Evolutionary conservation across 1,284 basidiomycete species (phyloP).

Genomic region (Tylopilus sp.): DNA sequence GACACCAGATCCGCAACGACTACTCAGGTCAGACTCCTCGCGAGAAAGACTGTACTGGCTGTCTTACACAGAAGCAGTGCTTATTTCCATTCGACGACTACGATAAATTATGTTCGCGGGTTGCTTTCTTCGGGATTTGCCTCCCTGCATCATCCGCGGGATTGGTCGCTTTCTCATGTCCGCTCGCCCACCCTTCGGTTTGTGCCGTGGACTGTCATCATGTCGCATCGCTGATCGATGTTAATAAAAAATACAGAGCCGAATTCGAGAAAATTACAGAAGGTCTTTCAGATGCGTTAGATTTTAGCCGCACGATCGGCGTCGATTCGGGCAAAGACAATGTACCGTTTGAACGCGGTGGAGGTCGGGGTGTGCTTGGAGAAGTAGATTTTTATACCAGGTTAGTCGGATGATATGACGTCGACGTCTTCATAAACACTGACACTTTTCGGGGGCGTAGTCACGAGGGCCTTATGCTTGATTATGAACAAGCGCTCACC

Average conservation of each 20-base stretch:
- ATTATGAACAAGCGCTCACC: constrained; percentile 92
- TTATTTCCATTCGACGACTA: constrained; percentile 94
- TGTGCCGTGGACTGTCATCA: constrained; percentile 11
- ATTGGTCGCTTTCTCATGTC: constrained; percentile 93
- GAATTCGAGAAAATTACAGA: constrained; percentile 87
- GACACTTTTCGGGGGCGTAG: constrained; percentile 38
- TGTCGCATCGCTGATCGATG: constrained; percentile 10
- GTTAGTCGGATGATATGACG: constrained; percentile 37
- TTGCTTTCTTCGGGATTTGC: constrained; percentile 91
- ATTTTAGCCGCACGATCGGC: constrained; percentile 90
- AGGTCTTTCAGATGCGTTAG: constrained; percentile 84
- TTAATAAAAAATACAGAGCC: constrained; percentile 39
- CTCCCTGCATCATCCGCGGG: constrained; percentile 83
- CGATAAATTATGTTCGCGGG: constrained; percentile 89
- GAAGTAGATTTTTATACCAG: constrained; percentile 95
- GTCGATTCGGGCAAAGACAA: constrained; percentile 51
- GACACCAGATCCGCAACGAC: constrained; percentile 82
- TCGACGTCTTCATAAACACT: neutral
- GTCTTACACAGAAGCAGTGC: constrained; percentile 50
- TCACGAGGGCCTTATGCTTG: constrained; percentile 92
- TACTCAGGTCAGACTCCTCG: constrained; percentile 58
- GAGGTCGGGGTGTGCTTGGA: constrained; percentile 71
- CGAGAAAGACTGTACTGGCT: neutral
- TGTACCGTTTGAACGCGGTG: constrained; percentile 61
- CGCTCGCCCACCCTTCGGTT: constrained; percentile 74